Evolutionary conservation across 2,329 filamentous ascomycete genomes (phyloP).

Genomic region (Amylocarpus encephaloides): DNA sequence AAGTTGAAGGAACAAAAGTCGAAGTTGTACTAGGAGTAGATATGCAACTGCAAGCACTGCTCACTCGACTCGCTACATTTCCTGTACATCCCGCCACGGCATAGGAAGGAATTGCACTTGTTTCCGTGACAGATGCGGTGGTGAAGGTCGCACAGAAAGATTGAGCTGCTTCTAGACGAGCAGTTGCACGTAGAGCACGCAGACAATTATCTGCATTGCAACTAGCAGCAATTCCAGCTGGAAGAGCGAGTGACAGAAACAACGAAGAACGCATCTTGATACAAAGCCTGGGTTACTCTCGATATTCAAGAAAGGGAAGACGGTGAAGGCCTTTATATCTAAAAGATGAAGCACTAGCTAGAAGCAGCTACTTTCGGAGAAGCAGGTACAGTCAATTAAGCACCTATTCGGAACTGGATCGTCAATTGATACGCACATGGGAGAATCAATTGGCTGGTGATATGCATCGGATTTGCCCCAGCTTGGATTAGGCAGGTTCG

Average conservation of each 20-base stretch:
- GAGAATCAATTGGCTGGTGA: background rate
- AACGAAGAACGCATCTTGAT: conserved; percentile 1
- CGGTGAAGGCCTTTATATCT: background rate
- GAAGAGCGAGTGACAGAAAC: background rate
- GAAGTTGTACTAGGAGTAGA: background rate
- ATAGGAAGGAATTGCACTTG: conserved; percentile 9
- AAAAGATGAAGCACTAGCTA: background rate
- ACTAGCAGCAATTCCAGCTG: conserved; percentile 43
- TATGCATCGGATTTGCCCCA: background rate
- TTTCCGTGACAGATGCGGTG: conserved; percentile 2
- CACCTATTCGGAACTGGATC: too few species aligned
- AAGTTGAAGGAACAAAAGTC: background rate
- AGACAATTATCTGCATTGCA: conserved; percentile 17
- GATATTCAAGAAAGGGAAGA: background rate
- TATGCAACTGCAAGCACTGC: conserved; percentile 16
- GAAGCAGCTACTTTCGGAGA: too few species aligned
- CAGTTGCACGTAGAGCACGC: conserved; percentile 8
- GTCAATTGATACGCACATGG: background rate
- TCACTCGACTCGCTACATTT: conserved; percentile 12
- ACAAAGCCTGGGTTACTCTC: background rate
- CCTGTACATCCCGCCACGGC: conserved; percentile 10
- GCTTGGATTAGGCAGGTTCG: background rate
- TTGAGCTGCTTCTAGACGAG: conserved; percentile 9
- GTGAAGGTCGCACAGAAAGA: conserved; percentile 14
- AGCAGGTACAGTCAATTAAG: too few species aligned